Evolutionary conservation across 106 monocot species (phyloP), one percentile per base, ranked within the genome.

Genomic region (Platanthera guangdongensis): DNA sequence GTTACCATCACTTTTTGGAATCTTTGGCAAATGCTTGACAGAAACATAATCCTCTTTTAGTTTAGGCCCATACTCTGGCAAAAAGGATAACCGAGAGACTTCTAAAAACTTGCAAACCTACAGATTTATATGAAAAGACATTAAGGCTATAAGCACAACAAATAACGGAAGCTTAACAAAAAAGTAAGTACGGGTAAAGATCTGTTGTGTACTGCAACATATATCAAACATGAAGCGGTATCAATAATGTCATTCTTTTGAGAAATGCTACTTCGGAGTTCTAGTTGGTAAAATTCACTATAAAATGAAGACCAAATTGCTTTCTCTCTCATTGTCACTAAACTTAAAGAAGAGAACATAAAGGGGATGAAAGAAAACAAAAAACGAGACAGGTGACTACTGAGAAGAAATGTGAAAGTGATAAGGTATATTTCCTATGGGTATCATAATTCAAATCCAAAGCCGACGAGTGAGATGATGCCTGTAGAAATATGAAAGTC

Each of bases 51-150:
- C 91, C 73, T 99, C 99, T 76, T 99, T 99, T 72, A 99, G 85
- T 80, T 99, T 99, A 79, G 94, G 92, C 72, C 99, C 99, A 80
- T 99, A 99, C 72, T 94, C 99, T 57, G 92, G 88, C 48, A 80
- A 83, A 88, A 99, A 99, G 8, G 99, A 99, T 78, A 99, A 74
- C 79, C 77, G 81, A 4, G 99, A 99, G 53, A 99, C 99, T 81
- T 94, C 99, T 88, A 99, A 83, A 83, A 99, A 99, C 77, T 87
- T 86, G 72, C 99, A 99, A 74, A 99, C 99, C 99, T 99, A 85
- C 72, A 84, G 18, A 25, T 72, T 46, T 39, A 47, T 46, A 15
- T 47, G 4, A 70, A 70, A 48, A 70, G 1, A 70, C 47, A 63
- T 39, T 13, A 63, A 63, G 9, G 7, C 22, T 25, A 50, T 71